Percentiles rank a stretch among this genome's conserved stretches.
Conservation (phyloP, 345 rosid genomes). For the Orychophragmus violaceus region DNA sequence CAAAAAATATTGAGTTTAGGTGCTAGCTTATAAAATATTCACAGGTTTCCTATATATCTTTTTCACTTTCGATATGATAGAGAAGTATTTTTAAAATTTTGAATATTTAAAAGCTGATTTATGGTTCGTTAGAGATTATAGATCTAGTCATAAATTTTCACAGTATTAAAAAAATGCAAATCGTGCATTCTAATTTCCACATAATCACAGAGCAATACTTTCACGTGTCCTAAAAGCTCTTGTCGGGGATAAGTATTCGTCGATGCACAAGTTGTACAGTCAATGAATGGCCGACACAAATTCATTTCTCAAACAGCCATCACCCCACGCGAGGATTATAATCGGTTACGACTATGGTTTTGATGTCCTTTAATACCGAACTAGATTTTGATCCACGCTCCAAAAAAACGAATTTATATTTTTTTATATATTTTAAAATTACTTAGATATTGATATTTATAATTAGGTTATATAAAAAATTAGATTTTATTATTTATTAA, state of each 20-base stretch:
- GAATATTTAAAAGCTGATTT: no score
- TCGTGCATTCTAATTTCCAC: no score
- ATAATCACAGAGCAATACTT: background rate
- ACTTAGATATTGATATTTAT: no score
- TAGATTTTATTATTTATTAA: no score
- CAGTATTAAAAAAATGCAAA: slow-evolving; percentile 14
- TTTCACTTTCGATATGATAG: background rate
- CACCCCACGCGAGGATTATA: slow-evolving; percentile 15
- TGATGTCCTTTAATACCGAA: background rate
- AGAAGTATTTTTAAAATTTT: no score
- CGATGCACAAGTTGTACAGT: background rate
- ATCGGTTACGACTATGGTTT: background rate
- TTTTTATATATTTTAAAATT: no score
- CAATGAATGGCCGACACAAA: background rate
- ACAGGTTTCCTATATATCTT: background rate
- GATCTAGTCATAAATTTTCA: no score
- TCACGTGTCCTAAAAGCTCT: slow-evolving; percentile 11
- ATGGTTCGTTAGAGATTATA: no score
- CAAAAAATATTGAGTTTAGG: background rate
- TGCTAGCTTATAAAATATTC: background rate
- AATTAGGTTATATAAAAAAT: no score
- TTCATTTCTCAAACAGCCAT: background rate
- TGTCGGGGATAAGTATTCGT: slow-evolving; percentile 13
- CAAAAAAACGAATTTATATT: no score
- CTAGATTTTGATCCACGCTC: no score